These are phyloP conservation scores for Hortaea werneckii DNA, from an alignment of 2,329 filamentous ascomycete genomes.

Conservation along the genomic window DNA sequence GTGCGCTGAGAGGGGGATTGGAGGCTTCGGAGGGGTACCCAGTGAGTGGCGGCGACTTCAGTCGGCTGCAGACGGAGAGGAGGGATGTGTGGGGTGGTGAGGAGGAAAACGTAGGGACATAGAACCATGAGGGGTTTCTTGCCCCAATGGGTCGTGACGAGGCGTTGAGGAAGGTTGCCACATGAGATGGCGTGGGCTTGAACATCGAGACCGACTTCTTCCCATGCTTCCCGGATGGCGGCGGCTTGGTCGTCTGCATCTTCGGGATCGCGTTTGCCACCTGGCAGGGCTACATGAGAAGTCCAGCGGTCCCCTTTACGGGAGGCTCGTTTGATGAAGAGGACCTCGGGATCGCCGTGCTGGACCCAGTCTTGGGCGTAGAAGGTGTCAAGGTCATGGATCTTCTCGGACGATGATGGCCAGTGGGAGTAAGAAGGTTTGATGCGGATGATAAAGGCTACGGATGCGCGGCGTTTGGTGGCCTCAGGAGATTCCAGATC, in stretches of 20 bases:
- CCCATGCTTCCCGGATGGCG: slow-evolving; percentile 53
- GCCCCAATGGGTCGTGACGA: slow-evolving; percentile 58
- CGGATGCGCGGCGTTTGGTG: slow-evolving; percentile 52
- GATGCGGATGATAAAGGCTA: slow-evolving; percentile 54
- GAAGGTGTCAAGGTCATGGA: slow-evolving; percentile 42
- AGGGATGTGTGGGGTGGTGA: slow-evolving; percentile 47
- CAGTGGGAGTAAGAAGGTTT: slow-evolving; percentile 48
- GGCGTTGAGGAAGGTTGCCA: slow-evolving; percentile 55
- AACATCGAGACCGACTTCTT: slow-evolving; percentile 56
- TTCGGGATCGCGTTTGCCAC: slow-evolving; percentile 55
- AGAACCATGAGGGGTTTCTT: slow-evolving; percentile 56
- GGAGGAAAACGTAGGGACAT: slow-evolving; percentile 57
- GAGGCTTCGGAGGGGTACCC: slow-evolving; percentile 56
- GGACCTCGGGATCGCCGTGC: slow-evolving; percentile 55
- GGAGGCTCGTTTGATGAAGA: slow-evolving; percentile 61
- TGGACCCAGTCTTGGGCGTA: slow-evolving; percentile 56
- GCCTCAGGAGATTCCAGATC: slow-evolving; percentile 38
- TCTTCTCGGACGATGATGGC: slow-evolving; percentile 26
- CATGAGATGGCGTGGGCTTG: slow-evolving; percentile 31
- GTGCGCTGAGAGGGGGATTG: slow-evolving; percentile 52
- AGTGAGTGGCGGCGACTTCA: slow-evolving; percentile 59
- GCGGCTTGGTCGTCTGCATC: slow-evolving; percentile 53
- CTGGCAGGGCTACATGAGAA: slow-evolving; percentile 57
- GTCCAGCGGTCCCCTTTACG: slow-evolving; percentile 59
- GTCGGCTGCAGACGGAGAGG: slow-evolving; percentile 54